These are phyloP conservation scores for Periconia sp. DNA, from an alignment of 2,329 filamentous ascomycete genomes.

Conservation along the genomic window DNA sequence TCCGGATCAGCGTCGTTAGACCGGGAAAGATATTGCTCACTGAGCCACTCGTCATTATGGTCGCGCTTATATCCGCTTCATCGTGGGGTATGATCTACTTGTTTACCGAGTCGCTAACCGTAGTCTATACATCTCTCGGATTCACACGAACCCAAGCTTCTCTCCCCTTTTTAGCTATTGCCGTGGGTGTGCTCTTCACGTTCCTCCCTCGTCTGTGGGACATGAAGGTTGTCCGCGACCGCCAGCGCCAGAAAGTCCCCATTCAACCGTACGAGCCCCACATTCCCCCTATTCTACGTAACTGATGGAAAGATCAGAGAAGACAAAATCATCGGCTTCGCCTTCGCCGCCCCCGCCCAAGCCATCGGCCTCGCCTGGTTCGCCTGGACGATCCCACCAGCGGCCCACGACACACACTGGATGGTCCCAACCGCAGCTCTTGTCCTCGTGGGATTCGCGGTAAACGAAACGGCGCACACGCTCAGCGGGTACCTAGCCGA, in stretches of 20 bases:
- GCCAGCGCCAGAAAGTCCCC: neutral
- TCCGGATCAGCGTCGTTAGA: neutral
- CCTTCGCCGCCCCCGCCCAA: neutral
- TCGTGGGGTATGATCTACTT: neutral
- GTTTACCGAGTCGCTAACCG: neutral
- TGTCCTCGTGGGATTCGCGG: neutral
- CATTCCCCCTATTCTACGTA: neutral
- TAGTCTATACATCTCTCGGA: neutral
- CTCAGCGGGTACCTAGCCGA: neutral
- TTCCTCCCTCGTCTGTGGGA: neutral
- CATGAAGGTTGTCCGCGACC: neutral
- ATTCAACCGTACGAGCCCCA: neutral
- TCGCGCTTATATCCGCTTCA: neutral
- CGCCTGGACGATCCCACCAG: neutral
- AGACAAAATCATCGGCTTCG: neutral
- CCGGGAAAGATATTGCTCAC: neutral
- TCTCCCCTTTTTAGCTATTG: neutral
- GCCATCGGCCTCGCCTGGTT: neutral
- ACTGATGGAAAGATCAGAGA: neutral
- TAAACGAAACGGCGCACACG: neutral
- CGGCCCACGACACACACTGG: neutral
- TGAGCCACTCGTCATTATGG: neutral
- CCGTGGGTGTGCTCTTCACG: neutral
- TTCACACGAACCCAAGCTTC: neutral
- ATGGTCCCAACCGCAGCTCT: neutral